phyloP scores from a whole-genome alignment of 768 basidiomycete genomes.

The Cystobasidium tubakii region DNA sequence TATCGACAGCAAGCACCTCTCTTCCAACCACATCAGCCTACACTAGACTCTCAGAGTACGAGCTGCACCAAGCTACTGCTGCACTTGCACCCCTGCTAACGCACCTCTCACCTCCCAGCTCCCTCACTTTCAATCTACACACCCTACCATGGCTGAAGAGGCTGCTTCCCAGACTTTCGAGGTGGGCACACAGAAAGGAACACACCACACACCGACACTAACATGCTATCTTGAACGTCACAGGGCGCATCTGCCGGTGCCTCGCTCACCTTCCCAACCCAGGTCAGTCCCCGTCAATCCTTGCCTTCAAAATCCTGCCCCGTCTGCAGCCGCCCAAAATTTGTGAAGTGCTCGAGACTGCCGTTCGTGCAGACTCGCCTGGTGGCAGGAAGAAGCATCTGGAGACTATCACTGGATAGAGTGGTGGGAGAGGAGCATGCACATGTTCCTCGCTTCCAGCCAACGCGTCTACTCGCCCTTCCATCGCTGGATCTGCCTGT shows the following conservation, averaged over 20 bases:
- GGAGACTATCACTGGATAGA: too few species aligned
- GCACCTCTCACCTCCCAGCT: neutral
- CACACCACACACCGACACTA: neutral
- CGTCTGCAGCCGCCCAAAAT: neutral
- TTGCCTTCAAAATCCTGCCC: conserved; percentile 1
- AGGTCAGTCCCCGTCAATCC: neutral
- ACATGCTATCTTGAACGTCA: neutral
- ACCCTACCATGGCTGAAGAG: conserved; percentile 22
- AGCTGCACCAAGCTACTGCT: too few species aligned
- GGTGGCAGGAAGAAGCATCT: too few species aligned
- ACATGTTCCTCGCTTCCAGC: too few species aligned
- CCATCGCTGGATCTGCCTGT: neutral
- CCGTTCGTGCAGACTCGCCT: too few species aligned
- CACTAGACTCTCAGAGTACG: too few species aligned
- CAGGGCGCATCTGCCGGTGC: conserved; percentile 47
- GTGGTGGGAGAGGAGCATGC: too few species aligned
- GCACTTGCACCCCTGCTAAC: too few species aligned
- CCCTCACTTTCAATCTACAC: neutral
- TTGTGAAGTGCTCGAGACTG: too few species aligned
- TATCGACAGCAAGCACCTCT: too few species aligned
- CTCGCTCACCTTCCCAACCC: conserved; percentile 42
- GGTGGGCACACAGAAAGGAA: neutral
- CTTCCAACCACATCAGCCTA: too few species aligned
- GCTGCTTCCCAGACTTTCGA: conserved; percentile 46
- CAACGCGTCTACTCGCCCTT: neutral